Evolutionary conservation across 371 early-diverging fungal species (phyloP).

Genomic region (Lichtheimia ramosa): DNA sequence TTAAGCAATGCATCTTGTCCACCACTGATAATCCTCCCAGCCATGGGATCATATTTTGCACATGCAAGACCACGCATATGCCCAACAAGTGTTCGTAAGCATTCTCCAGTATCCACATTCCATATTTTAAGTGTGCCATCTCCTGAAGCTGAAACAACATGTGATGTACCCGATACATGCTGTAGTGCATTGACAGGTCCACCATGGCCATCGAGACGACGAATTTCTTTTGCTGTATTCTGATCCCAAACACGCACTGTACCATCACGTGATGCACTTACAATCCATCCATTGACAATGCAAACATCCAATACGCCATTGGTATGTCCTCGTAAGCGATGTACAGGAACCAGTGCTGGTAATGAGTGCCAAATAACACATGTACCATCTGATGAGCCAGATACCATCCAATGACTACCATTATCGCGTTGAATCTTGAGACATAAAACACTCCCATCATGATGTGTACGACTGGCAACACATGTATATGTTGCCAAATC

Average conservation of each 20-base stretch:
- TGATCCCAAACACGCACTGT: constrained; percentile 50
- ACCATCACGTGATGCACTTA: constrained; percentile 83
- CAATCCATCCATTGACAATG: constrained; percentile 65
- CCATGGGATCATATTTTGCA: constrained; percentile 77
- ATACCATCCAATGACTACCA: constrained; percentile 62
- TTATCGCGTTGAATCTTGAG: constrained; percentile 53
- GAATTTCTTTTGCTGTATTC: constrained; percentile 49
- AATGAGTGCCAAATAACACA: constrained; percentile 76
- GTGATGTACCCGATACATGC: constrained; percentile 39
- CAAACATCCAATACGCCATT: constrained; percentile 82
- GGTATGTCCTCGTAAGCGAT: constrained; percentile 61
- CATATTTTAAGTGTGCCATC: constrained; percentile 87
- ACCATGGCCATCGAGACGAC: constrained; percentile 77
- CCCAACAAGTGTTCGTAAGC: constrained; percentile 65
- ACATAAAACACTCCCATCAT: constrained; percentile 87
- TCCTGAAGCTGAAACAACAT: constrained; percentile 87
- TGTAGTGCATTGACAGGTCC: constrained; percentile 92
- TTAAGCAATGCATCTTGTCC: constrained; percentile 89
- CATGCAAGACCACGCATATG: constrained; percentile 90
- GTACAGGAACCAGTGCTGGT: constrained; percentile 9
- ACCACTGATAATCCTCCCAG: constrained; percentile 84
- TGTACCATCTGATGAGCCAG: constrained; percentile 91
- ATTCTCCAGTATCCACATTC: constrained; percentile 72
- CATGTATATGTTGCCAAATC: constrained; percentile 62
- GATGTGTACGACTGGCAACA: constrained; percentile 62